Base-by-base conservation (phyloP, 768 basidiomycete genomes). In the Boletellus ananas region DNA sequence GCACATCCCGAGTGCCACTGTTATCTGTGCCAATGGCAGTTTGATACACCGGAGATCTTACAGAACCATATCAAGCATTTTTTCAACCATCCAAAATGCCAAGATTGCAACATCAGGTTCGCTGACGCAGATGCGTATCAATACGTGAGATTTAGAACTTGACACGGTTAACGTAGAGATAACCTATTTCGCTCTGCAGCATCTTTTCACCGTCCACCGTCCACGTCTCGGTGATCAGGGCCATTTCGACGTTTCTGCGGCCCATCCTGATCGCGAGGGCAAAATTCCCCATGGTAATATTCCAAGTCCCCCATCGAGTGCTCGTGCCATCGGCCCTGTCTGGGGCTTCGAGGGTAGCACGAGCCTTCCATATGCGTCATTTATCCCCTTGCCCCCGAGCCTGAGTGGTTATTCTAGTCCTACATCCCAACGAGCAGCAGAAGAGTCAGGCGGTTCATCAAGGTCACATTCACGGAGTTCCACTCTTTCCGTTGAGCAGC, bases 81-180 rank as follows among this genome's bases (percentile, higher is more conserved):
- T 16, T 61, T 66, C 20, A 61, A 55, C 16, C 79, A 80, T 59
- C 76, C 79, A 3, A 73, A 71, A 46, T 79, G 79, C 48, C 51
- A 60, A 21, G 57, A 63, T 27, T 80, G 79, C 45, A 57, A 63
- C n/a, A 44, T 69, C 39, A 74, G 76, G 27, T 79, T 77, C 49
- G 53, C 63, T 39, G 72, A 75, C 49, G 60, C 68, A 21, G 65
- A 65, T 38, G 64, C 65, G 2, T 67, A 72, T 50, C 62, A 69
- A 51, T 57, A 70, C 42, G 77, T 77, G 50, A 48, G 69, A 23
- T 34, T 43, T 18, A 25, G 21, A 27, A 2, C 45, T 46, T 38
- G 42, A 21, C 34, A 14, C 20, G 31, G 20, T 29, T 27, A 37
- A 25, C 33, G 5, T 33, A 8, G 6, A 35, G 25, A 43, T 58